Conservation (phyloP, 1,284 basidiomycete genomes). For the Baeospora myosura region DNA sequence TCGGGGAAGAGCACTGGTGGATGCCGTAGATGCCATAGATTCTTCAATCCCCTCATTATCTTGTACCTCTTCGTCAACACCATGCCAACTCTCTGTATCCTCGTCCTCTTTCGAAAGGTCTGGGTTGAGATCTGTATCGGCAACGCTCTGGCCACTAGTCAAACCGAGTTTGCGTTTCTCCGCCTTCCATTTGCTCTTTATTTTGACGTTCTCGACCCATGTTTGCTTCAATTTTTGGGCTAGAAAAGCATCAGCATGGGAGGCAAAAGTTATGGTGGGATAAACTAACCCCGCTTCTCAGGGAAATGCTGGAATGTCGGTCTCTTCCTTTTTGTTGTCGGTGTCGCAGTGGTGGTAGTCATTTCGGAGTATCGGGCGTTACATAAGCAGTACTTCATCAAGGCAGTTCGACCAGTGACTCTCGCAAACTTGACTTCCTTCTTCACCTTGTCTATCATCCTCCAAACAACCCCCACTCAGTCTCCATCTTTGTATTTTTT, state of each 20-base stretch:
- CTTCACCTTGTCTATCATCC: slow-evolving; percentile 14
- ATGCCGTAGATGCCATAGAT: slow-evolving; percentile 4
- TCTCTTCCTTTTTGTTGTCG: slow-evolving; percentile 38
- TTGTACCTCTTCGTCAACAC: slow-evolving; percentile 14
- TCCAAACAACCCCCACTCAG: slow-evolving; percentile 37
- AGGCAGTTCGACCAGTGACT: slow-evolving; percentile 12
- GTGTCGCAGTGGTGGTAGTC: slow-evolving; percentile 9
- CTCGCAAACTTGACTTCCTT: slow-evolving; percentile 22
- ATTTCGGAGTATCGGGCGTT: background rate
- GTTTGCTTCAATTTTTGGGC: slow-evolving; percentile 66
- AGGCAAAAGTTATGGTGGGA: slow-evolving; percentile 4
- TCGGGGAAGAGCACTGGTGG: background rate
- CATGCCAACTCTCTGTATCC: slow-evolving; percentile 13
- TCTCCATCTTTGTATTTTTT: slow-evolving; percentile 29
- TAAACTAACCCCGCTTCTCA: slow-evolving; percentile 45
- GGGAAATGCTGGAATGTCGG: slow-evolving; percentile 69
- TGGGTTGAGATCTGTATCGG: slow-evolving; percentile 13
- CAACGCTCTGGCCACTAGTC: slow-evolving; percentile 12
- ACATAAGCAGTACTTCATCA: background rate
- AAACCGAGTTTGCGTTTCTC: slow-evolving; percentile 57
- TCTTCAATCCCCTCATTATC: slow-evolving; percentile 15
- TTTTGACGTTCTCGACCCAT: slow-evolving; percentile 68
- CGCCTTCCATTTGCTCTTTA: slow-evolving; percentile 72
- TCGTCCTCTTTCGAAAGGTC: slow-evolving; percentile 14
- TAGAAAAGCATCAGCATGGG: slow-evolving; percentile 21